These are phyloP conservation scores for Pleodorina starrii DNA, from an alignment of 139 green algal species.

Conservation along the genomic window DNA sequence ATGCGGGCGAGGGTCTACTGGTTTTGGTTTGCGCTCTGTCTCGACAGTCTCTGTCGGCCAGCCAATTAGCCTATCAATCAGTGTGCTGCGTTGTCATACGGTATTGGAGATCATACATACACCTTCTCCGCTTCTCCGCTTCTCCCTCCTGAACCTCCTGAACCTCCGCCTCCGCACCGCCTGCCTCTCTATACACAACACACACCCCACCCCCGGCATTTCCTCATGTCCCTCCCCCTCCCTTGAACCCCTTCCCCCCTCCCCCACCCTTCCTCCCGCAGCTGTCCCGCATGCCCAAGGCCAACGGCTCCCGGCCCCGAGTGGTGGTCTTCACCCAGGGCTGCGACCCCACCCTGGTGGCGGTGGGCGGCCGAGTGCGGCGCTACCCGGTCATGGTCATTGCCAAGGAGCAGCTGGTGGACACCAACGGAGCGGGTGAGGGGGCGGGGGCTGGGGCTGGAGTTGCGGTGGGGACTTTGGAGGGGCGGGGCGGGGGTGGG, in stretches of 20 bases:
- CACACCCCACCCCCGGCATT: too few species aligned
- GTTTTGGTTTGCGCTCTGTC: too few species aligned
- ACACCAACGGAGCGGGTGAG: conserved; percentile 94
- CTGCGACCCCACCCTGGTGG: conserved; percentile 91
- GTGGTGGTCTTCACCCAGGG: conserved; percentile 97
- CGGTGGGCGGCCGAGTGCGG: conserved; percentile 75
- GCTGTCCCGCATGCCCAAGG: conserved; percentile 89
- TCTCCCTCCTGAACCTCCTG: too few species aligned
- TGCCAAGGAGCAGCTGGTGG: conserved; percentile 91
- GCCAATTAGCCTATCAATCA: too few species aligned
- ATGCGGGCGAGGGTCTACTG: too few species aligned
- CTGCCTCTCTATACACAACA: too few species aligned
- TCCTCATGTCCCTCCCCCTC: neutral
- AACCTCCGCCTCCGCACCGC: too few species aligned
- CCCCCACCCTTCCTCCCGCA: conserved; percentile 34
- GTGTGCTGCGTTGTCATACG: too few species aligned
- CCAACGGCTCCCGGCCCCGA: conserved; percentile 80
- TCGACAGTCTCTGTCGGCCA: too few species aligned
- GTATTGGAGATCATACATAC: too few species aligned
- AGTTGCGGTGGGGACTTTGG: neutral
- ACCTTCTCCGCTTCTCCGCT: too few species aligned
- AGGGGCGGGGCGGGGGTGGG: neutral
- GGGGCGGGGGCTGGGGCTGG: neutral
- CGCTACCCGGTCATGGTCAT: conserved; percentile 73
- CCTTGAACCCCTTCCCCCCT: neutral